These are phyloP conservation scores for Chaetomium strumarium DNA, from an alignment of 2,329 filamentous ascomycete species.

Conservation along the genomic window DNA sequence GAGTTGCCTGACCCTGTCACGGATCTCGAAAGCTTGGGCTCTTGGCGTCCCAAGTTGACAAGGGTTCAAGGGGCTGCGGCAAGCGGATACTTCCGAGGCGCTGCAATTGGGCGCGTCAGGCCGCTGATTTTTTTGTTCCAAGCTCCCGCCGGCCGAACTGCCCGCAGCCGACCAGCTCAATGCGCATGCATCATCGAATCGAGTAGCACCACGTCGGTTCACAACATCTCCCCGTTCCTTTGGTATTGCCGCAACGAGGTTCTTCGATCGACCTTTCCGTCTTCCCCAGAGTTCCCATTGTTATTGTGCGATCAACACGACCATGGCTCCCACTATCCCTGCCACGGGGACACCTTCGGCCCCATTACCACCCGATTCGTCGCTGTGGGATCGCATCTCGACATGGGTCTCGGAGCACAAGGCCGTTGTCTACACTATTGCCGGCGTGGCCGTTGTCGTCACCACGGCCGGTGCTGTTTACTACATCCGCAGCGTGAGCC, in stretches of 20 bases:
- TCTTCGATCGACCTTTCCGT: slow-evolving; percentile 11
- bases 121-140: slow-evolving; percentile 22
- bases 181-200: slow-evolving; percentile 19
- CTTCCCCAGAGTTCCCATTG: slow-evolving; percentile 24
- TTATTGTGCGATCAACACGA: slow-evolving; percentile 27
- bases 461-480: slow-evolving; percentile 90
- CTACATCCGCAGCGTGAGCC: slow-evolving; percentile 66
- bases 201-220: slow-evolving; percentile 5
- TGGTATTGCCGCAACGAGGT: slow-evolving; percentile 1
- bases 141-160: slow-evolving; percentile 12
- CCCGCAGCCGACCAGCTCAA: slow-evolving; percentile 5
- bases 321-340: slow-evolving; percentile 36
- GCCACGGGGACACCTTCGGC: slow-evolving; percentile 40
- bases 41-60: neutral
- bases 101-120: slow-evolving; percentile 14
- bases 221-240: slow-evolving; percentile 5
- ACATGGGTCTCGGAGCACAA: slow-evolving; percentile 95
- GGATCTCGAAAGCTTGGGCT: neutral
- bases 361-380: slow-evolving; percentile 53
- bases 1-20: neutral
- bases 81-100: slow-evolving; percentile 2
- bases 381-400: slow-evolving; percentile 83
- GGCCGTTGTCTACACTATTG: slow-evolving; percentile 90
- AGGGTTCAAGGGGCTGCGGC: neutral
- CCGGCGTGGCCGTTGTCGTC: slow-evolving; percentile 85